Conservation (phyloP, 257 asterid species). For the Fraxinus americana region DNA sequence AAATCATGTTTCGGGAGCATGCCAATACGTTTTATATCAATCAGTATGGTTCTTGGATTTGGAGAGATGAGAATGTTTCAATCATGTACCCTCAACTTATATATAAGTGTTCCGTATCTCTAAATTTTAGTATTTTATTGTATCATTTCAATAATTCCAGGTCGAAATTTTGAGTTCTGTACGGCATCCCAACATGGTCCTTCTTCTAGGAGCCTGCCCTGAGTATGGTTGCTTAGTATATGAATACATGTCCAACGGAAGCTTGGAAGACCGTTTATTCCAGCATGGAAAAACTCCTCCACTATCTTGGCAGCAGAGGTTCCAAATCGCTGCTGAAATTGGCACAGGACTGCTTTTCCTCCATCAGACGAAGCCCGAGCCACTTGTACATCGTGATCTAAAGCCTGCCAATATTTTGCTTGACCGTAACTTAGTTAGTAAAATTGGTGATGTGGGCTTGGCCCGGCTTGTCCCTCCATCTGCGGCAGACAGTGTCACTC, state of each 20-base stretch:
- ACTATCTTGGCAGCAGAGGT: slow-evolving; percentile 36
- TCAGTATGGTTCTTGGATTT: too few relatives aligned
- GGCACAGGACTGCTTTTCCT: slow-evolving; percentile 36
- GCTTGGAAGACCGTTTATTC: slow-evolving; percentile 42
- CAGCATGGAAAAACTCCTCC: slow-evolving; percentile 33
- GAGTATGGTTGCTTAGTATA: slow-evolving; percentile 42
- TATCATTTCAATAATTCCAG: slow-evolving; percentile 19
- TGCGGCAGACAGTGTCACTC: slow-evolving; percentile 36
- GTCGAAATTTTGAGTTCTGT: slow-evolving; percentile 39
- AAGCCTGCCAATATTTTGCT: slow-evolving; percentile 41
- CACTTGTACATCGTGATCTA: slow-evolving; percentile 38
- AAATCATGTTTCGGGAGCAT: not conserved
- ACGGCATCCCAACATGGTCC: slow-evolving; percentile 44
- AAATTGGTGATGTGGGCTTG: slow-evolving; percentile 41
- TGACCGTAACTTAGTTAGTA: slow-evolving; percentile 40
- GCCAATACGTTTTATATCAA: not conserved
- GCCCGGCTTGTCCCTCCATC: slow-evolving; percentile 43
- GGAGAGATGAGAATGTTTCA: not conserved
- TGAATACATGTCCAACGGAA: slow-evolving; percentile 40
- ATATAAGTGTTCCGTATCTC: not conserved
- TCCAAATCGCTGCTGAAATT: slow-evolving; percentile 36
- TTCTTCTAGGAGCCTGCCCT: slow-evolving; percentile 43
- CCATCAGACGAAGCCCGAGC: slow-evolving; percentile 41
- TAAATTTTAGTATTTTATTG: not conserved
- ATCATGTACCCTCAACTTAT: not conserved